phyloP scores from a whole-genome alignment of 441 rosid species.

The Bruguiera hainesii region DNA sequence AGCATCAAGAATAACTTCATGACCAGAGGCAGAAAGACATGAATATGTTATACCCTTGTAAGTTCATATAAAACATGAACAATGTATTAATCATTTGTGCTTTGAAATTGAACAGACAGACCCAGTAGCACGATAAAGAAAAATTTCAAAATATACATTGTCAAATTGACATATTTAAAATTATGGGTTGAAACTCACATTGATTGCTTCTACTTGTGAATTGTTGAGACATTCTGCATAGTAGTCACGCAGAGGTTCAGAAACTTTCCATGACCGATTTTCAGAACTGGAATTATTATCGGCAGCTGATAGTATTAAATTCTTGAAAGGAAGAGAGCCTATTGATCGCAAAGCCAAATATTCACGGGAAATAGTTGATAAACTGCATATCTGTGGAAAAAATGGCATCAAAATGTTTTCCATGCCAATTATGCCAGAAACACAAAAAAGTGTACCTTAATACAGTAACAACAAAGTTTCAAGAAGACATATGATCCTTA shows the following conservation, averaged over 20 bases:
- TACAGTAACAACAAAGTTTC: no score
- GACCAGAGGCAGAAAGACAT: neutral
- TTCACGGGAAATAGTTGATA: slow-evolving; percentile 91
- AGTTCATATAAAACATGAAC: no score
- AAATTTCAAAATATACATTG: neutral
- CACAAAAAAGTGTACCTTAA: no score
- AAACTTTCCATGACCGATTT: slow-evolving; percentile 78
- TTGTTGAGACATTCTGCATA: slow-evolving; percentile 63
- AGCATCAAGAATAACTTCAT: neutral
- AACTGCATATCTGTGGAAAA: slow-evolving; percentile 68
- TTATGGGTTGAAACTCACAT: slow-evolving; percentile 44
- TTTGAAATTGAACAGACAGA: neutral
- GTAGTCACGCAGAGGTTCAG: slow-evolving; percentile 55
- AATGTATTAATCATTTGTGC: no score
- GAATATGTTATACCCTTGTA: no score
- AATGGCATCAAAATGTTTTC: slow-evolving; percentile 2
- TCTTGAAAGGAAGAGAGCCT: slow-evolving; percentile 84
- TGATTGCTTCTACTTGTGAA: slow-evolving; percentile 82
- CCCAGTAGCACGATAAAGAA: neutral
- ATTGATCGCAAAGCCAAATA: slow-evolving; percentile 73
- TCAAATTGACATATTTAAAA: slow-evolving; percentile 1
- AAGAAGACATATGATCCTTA: no score
- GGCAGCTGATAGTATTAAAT: slow-evolving; percentile 65
- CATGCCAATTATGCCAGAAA: neutral
- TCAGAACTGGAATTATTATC: slow-evolving; percentile 47